Conservation (phyloP, 768 basidiomycete species). For the Hemileccinum rubropunctum region DNA sequence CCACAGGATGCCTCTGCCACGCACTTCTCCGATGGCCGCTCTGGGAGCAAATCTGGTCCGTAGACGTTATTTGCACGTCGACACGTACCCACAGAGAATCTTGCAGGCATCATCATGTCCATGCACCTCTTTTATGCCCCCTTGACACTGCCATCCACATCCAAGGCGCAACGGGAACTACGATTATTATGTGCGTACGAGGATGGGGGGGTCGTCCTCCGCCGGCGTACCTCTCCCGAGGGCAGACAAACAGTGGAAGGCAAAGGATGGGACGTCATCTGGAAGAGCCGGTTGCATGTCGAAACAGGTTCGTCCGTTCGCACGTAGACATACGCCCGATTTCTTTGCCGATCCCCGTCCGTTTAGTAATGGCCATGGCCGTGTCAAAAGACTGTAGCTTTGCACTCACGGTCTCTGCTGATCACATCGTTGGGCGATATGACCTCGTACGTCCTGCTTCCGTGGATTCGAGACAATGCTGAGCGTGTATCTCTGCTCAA, state of each 20-base stretch:
- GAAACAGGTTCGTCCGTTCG: slow-evolving; percentile 57
- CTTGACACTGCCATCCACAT: slow-evolving; percentile 31
- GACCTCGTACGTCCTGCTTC: slow-evolving; percentile 42
- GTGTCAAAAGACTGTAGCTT: slow-evolving; percentile 56
- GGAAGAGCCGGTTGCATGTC: slow-evolving; percentile 64
- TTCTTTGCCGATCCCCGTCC: background rate
- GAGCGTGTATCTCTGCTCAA: background rate
- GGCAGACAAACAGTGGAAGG: slow-evolving; percentile 57
- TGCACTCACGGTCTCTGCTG: slow-evolving; percentile 82
- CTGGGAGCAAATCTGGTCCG: slow-evolving; percentile 56
- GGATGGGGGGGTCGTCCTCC: slow-evolving; percentile 79
- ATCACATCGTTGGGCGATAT: slow-evolving; percentile 72
- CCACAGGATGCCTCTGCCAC: slow-evolving; percentile 30
- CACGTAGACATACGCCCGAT: background rate
- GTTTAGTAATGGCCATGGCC: slow-evolving; percentile 81
- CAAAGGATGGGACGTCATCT: slow-evolving; percentile 67
- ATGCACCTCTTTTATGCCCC: slow-evolving; percentile 57
- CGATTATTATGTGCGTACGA: slow-evolving; percentile 79
- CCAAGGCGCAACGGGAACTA: slow-evolving; percentile 39
- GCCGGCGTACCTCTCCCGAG: slow-evolving; percentile 41
- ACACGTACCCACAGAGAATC: background rate
- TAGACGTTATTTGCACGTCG: background rate
- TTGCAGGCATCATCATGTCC: slow-evolving; percentile 84
- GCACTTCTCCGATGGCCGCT: slow-evolving; percentile 41
- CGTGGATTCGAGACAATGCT: background rate